Conservation (phyloP, 2,329 filamentous ascomycete species). For the Ilyonectria sp. region DNA sequence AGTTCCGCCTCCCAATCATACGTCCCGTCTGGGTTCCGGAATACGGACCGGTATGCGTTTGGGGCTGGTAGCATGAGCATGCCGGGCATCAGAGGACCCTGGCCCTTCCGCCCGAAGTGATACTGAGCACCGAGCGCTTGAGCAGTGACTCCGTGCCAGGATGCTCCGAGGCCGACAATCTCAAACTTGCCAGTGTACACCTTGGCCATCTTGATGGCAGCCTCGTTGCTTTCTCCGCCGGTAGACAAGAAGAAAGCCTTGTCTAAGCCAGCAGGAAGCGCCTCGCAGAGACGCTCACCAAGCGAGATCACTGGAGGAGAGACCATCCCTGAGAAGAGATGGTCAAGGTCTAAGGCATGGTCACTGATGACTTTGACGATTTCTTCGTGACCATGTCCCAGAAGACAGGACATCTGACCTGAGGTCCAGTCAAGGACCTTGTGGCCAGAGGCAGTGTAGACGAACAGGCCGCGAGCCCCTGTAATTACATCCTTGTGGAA, state of each 20-base stretch:
- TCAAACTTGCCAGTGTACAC: slow-evolving; percentile 76
- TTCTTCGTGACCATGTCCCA: slow-evolving; percentile 72
- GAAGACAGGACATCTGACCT: slow-evolving; percentile 72
- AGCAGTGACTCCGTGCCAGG: slow-evolving; percentile 74
- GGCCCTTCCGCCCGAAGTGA: slow-evolving; percentile 66
- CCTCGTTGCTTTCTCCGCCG: slow-evolving; percentile 71
- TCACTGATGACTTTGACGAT: slow-evolving; percentile 67
- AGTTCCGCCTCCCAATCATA: slow-evolving; percentile 76
- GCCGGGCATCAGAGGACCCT: slow-evolving; percentile 67
- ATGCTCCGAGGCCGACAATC: slow-evolving; percentile 71
- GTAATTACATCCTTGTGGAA: slow-evolving; percentile 57
- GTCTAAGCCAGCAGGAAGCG: slow-evolving; percentile 65
- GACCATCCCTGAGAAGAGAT: slow-evolving; percentile 73
- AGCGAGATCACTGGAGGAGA: slow-evolving; percentile 70
- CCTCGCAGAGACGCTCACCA: slow-evolving; percentile 63
- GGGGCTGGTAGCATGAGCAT: slow-evolving; percentile 71
- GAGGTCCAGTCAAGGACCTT: slow-evolving; percentile 72
- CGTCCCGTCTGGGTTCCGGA: slow-evolving; percentile 69
- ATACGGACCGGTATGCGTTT: slow-evolving; percentile 73
- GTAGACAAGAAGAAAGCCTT: slow-evolving; percentile 73
- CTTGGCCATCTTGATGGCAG: slow-evolving; percentile 76
- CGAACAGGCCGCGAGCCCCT: slow-evolving; percentile 59
- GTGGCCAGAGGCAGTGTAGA: slow-evolving; percentile 62
- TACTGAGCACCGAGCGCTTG: slow-evolving; percentile 69
- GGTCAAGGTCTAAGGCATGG: slow-evolving; percentile 68